Evolutionary conservation across 768 basidiomycete species (phyloP), one percentile per base, ranked within the genome.

Genomic region (Psilocybe sp.): DNA sequence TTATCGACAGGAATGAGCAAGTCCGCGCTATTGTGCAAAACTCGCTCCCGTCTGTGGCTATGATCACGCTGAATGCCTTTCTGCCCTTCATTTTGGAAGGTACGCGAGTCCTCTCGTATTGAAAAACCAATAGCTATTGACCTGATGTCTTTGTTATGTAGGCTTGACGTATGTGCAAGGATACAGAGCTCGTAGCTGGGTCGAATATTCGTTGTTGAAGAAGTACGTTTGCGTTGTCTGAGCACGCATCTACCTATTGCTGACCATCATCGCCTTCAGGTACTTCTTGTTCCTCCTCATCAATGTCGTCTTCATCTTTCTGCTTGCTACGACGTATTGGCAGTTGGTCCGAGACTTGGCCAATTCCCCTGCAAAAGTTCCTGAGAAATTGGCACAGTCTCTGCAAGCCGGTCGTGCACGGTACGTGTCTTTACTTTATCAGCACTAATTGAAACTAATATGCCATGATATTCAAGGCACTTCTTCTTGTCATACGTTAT

Each of bases 231-330:
- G 23, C 23, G 2, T 34, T 16, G 7, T 8, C 15, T 2, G 14
- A 15, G 35, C 16, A 18, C 18, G 9, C 40, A 8, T 8, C 49
- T 33, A 31, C 13, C 38, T 23, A 20, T 54, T 23, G 5, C 34
- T 12, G 44, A 28, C 49, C 43, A 5, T 15, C 23, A 44, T 47
- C 41, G 23, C n/a, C 56, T 62, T 28, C 49, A 97, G 93, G 78
- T 98, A 97, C 64, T 93, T 95, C 61, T 74, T 97, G 31, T 96
- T 97, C 74, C 77, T 98, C 2, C 78, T 97, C 43, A 72, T 92
- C 70, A 92, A 94, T 60, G 92, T 96, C 36, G 87, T 98, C 36
- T 95, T 95, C 67, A 93, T 96, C 53, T 98, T 96, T 74, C 80
- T 96, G 13, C 69, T 96, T 34, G 92, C 93, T 0, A 89, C 87